Evolutionary conservation across 202 grass and related monocot species (phyloP).

Genomic region (Brachypodium distachyon): DNA sequence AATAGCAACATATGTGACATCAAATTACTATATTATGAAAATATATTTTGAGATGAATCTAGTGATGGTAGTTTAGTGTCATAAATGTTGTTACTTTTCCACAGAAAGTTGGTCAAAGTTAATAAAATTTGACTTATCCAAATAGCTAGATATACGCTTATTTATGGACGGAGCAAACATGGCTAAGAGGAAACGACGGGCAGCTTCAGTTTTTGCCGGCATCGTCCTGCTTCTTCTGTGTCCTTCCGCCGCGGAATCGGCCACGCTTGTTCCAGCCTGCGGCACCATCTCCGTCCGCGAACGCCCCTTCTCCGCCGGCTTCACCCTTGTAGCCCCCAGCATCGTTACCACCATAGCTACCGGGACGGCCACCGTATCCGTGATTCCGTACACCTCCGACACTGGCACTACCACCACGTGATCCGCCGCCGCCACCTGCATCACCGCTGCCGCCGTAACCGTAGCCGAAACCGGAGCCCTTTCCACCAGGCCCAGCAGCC

Average conservation of each 20-base stretch:
- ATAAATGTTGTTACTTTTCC: no score
- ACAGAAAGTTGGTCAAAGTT: no score
- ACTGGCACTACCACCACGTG: neutral
- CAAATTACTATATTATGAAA: no score
- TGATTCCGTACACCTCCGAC: neutral
- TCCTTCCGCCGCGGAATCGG: neutral
- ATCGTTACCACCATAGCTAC: neutral
- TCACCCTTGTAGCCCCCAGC: neutral
- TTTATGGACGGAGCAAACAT: no score
- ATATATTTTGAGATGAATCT: no score
- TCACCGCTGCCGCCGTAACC: conserved; percentile 27
- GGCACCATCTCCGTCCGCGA: neutral
- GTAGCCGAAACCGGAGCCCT: conserved; percentile 36
- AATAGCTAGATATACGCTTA: no score
- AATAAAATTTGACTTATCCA: no score
- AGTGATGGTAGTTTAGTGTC: no score
- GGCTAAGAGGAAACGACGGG: neutral
- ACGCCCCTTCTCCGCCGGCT: neutral
- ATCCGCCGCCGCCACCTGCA: neutral
- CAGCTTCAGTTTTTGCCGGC: neutral
- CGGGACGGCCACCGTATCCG: neutral
- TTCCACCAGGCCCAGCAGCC: conserved; percentile 37
- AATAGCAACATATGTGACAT: no score
- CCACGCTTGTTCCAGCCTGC: conserved; percentile 25
- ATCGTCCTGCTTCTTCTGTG: neutral